A percentile compares a stretch with the other conserved stretches of the same genome.
These are phyloP conservation scores for Pichia phayaonensis DNA, from an alignment of 805 yeast species.

Conservation along the genomic window DNA sequence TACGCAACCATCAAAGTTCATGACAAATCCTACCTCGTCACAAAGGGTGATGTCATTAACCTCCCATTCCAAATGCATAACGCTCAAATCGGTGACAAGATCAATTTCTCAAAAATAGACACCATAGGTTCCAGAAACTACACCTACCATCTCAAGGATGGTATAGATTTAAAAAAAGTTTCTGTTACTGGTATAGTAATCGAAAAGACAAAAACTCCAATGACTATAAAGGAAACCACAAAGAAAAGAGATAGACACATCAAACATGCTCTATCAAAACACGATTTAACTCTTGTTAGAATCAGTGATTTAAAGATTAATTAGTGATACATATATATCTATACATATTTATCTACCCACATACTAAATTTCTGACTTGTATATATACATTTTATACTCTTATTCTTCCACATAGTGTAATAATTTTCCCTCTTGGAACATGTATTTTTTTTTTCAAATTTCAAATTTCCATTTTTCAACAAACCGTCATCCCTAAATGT, in stretches of 20 bases:
- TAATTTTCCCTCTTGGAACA: too few species aligned
- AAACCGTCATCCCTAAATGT: too few species aligned
- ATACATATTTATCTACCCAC: background rate
- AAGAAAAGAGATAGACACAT: conserved; percentile 75
- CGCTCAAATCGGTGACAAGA: conserved; percentile 77
- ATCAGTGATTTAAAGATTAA: conserved; percentile 58
- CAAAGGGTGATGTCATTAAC: conserved; percentile 80
- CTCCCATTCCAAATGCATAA: conserved; percentile 72
- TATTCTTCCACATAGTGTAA: too few species aligned
- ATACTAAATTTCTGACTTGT: background rate
- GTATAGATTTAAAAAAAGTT: conserved; percentile 46
- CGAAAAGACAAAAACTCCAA: conserved; percentile 80
- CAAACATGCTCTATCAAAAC: conserved; percentile 58
- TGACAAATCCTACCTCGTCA: conserved; percentile 78
- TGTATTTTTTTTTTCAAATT: too few species aligned
- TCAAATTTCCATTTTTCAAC: too few species aligned
- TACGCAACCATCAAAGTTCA: conserved; percentile 81
- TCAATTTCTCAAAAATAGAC: conserved; percentile 65
- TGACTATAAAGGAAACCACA: conserved; percentile 63
- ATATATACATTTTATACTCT: too few species aligned
- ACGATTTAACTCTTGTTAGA: conserved; percentile 68
- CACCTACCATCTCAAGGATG: conserved; percentile 47
- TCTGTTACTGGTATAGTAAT: conserved; percentile 67
- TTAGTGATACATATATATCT: background rate
- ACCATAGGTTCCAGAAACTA: conserved; percentile 81